Conservation (phyloP, 2,329 filamentous ascomycete species). For the Paramyrothecium roridum region DNA sequence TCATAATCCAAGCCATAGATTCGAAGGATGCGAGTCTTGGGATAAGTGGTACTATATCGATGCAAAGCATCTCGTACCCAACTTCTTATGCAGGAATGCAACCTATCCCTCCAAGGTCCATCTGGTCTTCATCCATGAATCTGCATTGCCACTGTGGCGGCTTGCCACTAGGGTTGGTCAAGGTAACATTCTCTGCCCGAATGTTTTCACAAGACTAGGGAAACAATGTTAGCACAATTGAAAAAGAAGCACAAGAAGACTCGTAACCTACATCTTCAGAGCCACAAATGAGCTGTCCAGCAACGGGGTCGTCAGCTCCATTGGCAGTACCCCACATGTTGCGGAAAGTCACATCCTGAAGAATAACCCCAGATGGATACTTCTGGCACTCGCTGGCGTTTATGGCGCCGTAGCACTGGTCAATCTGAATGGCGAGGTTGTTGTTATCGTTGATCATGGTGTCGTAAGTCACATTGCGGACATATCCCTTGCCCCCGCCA, state of each 20-base stretch:
- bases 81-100: no score
- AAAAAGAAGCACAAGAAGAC: no score
- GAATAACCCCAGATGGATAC: conserved; percentile 9
- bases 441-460: conserved; percentile 56
- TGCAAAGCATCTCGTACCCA: no score
- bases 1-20: no score
- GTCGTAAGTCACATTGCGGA: conserved; percentile 66
- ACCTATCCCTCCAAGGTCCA: no score
- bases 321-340: conserved; percentile 17
- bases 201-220: conserved; percentile 40
- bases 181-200: conserved; percentile 38
- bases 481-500: conserved; percentile 46
- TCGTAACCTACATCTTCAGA: conserved; percentile 13
- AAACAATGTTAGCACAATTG: not conserved
- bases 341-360: conserved; percentile 16
- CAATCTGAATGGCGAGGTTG: conserved; percentile 32
- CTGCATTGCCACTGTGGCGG: conserved; percentile 38
- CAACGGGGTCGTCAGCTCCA: conserved; percentile 14
- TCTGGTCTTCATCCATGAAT: conserved; percentile 23
- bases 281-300: conserved; percentile 17
- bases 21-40: no score
- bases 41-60: no score
- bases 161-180: conserved; percentile 43
- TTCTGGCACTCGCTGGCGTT: conserved; percentile 4
- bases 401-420: conserved; percentile 13